These are phyloP conservation scores for Kwoniella bestiolae DNA, from an alignment of 768 basidiomycete species.

Conservation along the genomic window DNA sequence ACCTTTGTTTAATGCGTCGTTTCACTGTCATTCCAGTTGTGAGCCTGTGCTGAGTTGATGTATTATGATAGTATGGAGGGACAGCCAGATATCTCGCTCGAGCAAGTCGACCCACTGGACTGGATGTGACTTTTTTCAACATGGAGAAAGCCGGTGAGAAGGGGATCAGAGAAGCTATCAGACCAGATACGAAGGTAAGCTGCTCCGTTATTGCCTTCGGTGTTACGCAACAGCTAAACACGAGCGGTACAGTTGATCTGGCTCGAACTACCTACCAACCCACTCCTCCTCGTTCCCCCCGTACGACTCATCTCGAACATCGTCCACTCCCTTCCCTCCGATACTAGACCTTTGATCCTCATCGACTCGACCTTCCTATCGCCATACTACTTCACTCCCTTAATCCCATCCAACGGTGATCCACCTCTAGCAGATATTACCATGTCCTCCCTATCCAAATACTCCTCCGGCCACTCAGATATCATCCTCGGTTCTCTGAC, in stretches of 20 bases:
- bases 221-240: too few relatives aligned
- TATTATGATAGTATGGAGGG: conserved; percentile 69
- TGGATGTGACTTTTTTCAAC: conserved; percentile 76
- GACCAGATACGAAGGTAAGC: conserved; percentile 78
- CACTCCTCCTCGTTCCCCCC: conserved; percentile 83
- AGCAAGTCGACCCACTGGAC: conserved; percentile 37
- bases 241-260: conserved; percentile 72
- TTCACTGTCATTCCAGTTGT: too few relatives aligned
- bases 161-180: conserved; percentile 68
- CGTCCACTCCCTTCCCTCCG: conserved; percentile 63
- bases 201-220: too few relatives aligned
- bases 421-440: conserved; percentile 73
- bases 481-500: conserved; percentile 86
- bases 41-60: neutral
- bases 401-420: conserved; percentile 59
- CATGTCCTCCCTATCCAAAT: conserved; percentile 73
- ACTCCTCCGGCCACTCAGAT: conserved; percentile 92
- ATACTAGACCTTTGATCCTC: conserved; percentile 69
- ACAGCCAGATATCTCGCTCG: conserved; percentile 67
- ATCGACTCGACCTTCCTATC: conserved; percentile 96
- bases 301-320: conserved; percentile 72
- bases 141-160: conserved; percentile 72
- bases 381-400: conserved; percentile 85
- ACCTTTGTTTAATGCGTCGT: too few relatives aligned
- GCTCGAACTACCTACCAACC: conserved; percentile 96